phyloP scores from a whole-genome alignment of 2,329 filamentous ascomycete genomes.

The Aspergillus vadensis region DNA sequence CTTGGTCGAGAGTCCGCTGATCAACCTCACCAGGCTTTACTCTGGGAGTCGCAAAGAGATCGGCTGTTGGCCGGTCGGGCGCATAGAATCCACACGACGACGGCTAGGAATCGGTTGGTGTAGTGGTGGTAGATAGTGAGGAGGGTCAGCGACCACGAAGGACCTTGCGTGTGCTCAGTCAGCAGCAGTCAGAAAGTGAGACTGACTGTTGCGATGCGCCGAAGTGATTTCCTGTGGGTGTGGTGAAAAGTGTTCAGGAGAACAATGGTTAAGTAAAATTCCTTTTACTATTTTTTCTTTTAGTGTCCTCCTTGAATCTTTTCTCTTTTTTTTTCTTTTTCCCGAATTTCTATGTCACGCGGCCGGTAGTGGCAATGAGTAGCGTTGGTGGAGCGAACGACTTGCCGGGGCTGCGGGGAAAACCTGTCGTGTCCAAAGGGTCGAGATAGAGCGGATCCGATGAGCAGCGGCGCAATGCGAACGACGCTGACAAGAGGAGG shows the following conservation, averaged over 20 bases:
- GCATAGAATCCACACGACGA: slow-evolving; percentile 20
- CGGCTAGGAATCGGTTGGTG: neutral
- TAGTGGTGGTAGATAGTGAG: slow-evolving; percentile 3
- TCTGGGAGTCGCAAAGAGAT: slow-evolving; percentile 14
- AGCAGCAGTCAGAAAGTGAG: neutral
- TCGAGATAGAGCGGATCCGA: slow-evolving; percentile 2
- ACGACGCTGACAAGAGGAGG: neutral
- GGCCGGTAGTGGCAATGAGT: neutral
- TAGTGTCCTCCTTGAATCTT: too few species aligned
- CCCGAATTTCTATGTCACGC: neutral
- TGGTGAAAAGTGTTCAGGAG: neutral
- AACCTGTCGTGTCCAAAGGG: slow-evolving; percentile 1
- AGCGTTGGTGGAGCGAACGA: slow-evolving; percentile 16
- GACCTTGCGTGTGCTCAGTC: neutral
- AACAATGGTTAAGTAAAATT: neutral
- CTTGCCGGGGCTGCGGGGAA: slow-evolving; percentile 18
- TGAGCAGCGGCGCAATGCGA: slow-evolving; percentile 1
- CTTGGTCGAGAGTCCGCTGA: slow-evolving; percentile 18
- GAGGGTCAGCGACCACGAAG: slow-evolving; percentile 7
- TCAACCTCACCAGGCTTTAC: slow-evolving; percentile 2
- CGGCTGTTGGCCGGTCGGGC: slow-evolving; percentile 15
- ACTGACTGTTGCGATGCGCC: neutral
- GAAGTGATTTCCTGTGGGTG: neutral
- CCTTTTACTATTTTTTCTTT: neutral
- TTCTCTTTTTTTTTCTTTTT: slow-evolving; percentile 5